Conservation (phyloP, 768 basidiomycete genomes). For the Boletus rubescentipes region DNA sequence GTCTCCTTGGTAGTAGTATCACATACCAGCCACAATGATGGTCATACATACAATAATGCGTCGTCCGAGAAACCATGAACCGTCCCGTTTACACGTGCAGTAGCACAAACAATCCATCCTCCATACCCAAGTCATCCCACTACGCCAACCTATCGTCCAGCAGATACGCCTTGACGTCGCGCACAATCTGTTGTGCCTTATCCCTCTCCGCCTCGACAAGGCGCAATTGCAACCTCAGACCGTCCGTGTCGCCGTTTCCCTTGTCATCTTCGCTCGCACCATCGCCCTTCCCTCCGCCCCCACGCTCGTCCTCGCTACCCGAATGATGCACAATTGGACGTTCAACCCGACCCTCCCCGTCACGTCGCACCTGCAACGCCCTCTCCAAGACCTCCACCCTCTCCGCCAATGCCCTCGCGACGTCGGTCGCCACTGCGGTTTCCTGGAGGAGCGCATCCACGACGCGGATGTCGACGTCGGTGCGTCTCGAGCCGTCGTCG, state of each 20-base stretch:
- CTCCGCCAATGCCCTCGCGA: slow-evolving; percentile 19
- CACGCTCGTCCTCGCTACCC: not conserved
- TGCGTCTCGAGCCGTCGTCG: not conserved
- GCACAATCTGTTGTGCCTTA: slow-evolving; percentile 13
- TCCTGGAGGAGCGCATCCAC: slow-evolving; percentile 20
- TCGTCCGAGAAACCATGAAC: not conserved
- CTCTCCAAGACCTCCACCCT: slow-evolving; percentile 26
- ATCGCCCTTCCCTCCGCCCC: not conserved
- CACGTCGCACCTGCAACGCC: slow-evolving; percentile 8
- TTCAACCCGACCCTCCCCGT: not conserved
- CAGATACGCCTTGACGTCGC: slow-evolving; percentile 17
- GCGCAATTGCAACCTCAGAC: slow-evolving; percentile 11
- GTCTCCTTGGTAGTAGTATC: not conserved
- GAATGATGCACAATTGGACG: not conserved
- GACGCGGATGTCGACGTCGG: slow-evolving; percentile 2
- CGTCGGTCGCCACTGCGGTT: slow-evolving; percentile 16
- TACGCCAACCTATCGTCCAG: slow-evolving; percentile 6
- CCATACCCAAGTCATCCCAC: not conserved
- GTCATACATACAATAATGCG: not conserved
- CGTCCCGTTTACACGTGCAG: not conserved
- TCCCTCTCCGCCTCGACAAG: slow-evolving; percentile 23
- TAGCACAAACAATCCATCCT: not conserved
- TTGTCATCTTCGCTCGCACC: not conserved
- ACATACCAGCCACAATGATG: not conserved
- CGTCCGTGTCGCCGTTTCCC: not conserved